These are phyloP conservation scores for Wallacemonas sp. DNA, from an alignment of 208 protist genomes.

Conservation along the genomic window DNA sequence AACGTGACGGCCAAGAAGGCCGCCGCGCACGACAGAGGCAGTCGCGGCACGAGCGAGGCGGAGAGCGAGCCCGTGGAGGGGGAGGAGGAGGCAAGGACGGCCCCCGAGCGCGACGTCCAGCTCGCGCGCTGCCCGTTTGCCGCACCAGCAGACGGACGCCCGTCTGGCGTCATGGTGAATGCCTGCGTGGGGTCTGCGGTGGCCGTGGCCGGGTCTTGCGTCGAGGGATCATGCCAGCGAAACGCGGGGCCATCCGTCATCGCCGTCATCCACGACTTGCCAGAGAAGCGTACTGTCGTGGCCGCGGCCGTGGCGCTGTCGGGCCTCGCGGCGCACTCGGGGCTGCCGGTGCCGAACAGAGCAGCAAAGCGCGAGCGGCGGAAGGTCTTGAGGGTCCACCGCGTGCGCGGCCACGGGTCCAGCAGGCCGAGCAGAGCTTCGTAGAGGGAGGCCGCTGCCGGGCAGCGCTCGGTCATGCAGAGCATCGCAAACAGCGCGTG, in stretches of 20 bases:
- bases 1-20: slow-evolving; percentile 19
- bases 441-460: slow-evolving; percentile 6
- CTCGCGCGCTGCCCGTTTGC: too few relatives aligned
- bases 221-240: not conserved
- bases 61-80: too few relatives aligned
- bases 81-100: too few relatives aligned
- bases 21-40: not conserved
- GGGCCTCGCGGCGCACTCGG: too few relatives aligned
- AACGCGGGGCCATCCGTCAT: not conserved
- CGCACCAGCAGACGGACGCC: too few relatives aligned
- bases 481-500: slow-evolving; percentile 10
- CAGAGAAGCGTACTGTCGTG: too few relatives aligned
- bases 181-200: too few relatives aligned
- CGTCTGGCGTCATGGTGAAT: too few relatives aligned
- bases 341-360: not conserved
- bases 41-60: too few relatives aligned
- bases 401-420: slow-evolving; percentile 29
- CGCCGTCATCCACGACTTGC: too few relatives aligned
- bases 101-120: too few relatives aligned
- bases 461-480: slow-evolving; percentile 14
- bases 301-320: too few relatives aligned
- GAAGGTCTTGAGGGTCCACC: slow-evolving; percentile 36
- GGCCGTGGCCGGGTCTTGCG: not conserved
- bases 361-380: slow-evolving; percentile 24
- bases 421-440: slow-evolving; percentile 30